Conservation (phyloP, 2,329 filamentous ascomycete species). For the Epicoccum sorghinum region DNA sequence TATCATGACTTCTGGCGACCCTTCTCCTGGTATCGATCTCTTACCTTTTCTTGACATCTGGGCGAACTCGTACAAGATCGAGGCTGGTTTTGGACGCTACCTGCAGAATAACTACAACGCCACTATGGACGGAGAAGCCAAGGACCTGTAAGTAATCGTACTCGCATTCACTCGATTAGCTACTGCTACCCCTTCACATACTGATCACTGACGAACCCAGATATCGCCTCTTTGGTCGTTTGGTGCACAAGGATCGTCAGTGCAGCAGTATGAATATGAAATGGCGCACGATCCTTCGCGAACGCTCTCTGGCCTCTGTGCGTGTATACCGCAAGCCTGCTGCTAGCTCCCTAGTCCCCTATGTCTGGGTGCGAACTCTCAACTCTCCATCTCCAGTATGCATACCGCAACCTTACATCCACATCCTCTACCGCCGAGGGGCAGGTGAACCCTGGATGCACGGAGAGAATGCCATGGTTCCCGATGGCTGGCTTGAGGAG, state of each 20-base stretch:
- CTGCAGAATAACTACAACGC: constrained; percentile 19
- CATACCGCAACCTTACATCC: constrained; percentile 25
- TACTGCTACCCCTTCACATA: constrained; percentile 17
- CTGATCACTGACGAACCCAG: too few species aligned
- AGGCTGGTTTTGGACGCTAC: constrained; percentile 40
- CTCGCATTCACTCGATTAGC: constrained; percentile 4
- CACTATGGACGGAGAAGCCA: constrained; percentile 37
- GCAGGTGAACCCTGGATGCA: constrained; percentile 34
- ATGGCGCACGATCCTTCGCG: constrained; percentile 34
- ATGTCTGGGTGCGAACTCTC: too few species aligned
- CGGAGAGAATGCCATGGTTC: constrained; percentile 12
- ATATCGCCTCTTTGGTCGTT: constrained; percentile 34
- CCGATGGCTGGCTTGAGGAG: constrained; percentile 23
- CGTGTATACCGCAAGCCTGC: constrained; percentile 26
- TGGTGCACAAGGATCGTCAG: constrained; percentile 25
- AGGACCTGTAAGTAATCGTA: constrained; percentile 34
- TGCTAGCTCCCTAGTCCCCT: background rate
- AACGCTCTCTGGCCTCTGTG: constrained; percentile 26
- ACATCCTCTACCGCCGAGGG: constrained; percentile 32
- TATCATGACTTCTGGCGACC: constrained; percentile 18
- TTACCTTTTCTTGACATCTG: constrained; percentile 33
- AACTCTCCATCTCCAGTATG: background rate
- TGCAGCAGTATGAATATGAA: constrained; percentile 30
- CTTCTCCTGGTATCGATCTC: constrained; percentile 25
- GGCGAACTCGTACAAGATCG: constrained; percentile 37